Evolutionary conservation across 2,329 filamentous ascomycete genomes (phyloP).

Genomic region (Chaetomiaceae sp.): DNA sequence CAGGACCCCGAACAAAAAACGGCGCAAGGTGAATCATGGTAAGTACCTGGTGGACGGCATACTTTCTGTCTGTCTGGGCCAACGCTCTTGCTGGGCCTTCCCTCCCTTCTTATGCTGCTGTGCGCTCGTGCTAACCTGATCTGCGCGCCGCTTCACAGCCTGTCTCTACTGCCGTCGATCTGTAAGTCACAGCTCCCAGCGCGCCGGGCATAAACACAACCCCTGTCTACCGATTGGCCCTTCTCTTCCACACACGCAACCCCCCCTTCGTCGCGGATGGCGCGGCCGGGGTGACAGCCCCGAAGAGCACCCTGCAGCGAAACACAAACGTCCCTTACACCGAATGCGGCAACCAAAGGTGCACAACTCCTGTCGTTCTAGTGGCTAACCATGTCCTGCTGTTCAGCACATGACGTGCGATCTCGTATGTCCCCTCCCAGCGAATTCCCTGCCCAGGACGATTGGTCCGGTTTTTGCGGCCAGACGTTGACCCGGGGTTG

Average conservation of each 20-base stretch:
- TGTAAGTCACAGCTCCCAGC: slow-evolving; percentile 55
- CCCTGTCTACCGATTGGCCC: slow-evolving; percentile 23
- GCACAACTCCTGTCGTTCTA: slow-evolving; percentile 21
- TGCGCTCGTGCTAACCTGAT: slow-evolving; percentile 22
- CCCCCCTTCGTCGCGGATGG: background rate
- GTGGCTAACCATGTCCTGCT: slow-evolving; percentile 44
- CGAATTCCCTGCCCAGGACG: slow-evolving; percentile 21
- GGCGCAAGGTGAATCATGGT: slow-evolving; percentile 88
- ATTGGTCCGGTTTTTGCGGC: slow-evolving; percentile 24
- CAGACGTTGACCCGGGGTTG: slow-evolving; percentile 29
- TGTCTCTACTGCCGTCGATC: slow-evolving; percentile 87
- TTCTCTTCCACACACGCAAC: background rate
- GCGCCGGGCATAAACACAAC: slow-evolving; percentile 13
- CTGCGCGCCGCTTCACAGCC: slow-evolving; percentile 53
- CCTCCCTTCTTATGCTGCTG: too few species aligned
- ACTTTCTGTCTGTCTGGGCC: too few species aligned
- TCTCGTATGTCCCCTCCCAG: slow-evolving; percentile 59
- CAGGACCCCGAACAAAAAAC: slow-evolving; percentile 74
- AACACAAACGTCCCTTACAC: slow-evolving; percentile 16
- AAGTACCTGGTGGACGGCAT: slow-evolving; percentile 42
- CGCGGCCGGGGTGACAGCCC: slow-evolving; percentile 7
- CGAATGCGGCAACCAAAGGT: slow-evolving; percentile 18
- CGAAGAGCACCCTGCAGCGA: slow-evolving; percentile 16
- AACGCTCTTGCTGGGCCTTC: too few species aligned
- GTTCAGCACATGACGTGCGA: slow-evolving; percentile 85